Evolutionary conservation across 2,329 filamentous ascomycete genomes (phyloP), one percentile per base, ranked within the genome.

Genomic region (Ophiostoma sp.): DNA sequence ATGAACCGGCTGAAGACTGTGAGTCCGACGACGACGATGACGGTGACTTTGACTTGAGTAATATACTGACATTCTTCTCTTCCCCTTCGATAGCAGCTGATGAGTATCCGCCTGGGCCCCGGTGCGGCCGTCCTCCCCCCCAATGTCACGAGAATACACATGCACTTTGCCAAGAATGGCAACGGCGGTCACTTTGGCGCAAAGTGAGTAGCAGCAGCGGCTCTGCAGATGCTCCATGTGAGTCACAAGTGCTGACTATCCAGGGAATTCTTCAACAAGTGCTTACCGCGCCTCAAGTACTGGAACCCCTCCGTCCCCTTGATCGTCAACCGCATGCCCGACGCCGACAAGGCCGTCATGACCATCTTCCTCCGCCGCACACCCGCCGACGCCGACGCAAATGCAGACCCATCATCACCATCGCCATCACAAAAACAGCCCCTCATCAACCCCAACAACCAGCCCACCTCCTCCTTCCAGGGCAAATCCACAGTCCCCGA

Each of bases 271-370:
- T 97, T 93, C 92, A 88, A 86, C 73, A 83, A 89, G 72, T 90
- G 89, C 78, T 88, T 98, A 67, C 92, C 92, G 31, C 88, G 92
- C 71, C 84, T 99, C 74, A 97, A 99, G 84, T 99, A 89, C 82
- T 90, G 96, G 84, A 99, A 99, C 79, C 95, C 95, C 0, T 82
- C 88, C 15, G 80, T 97, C 65, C 87, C 90, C 62, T 96, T 98
- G 86, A 89, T 91, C 71, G 87, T 97, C 76, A 89, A 90, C 79
- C 90, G 91, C 71, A 89, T 86, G 73, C 76, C 78, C 52, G 80
- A 89, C 64, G 83, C 87, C 74, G 82, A 82, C 31, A 81, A 85
- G 7, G 86, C 90, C 17, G 83, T 82, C 66, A 83, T 93, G 80
- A 88, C 86, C 72, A 82, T 94, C 75, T 89, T 90, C 80, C 86